Percentiles rank a stretch among this genome's conserved stretches.
Evolutionary conservation across 129 eudicot species (phyloP).

Genomic region (Flaveria trinervia): DNA sequence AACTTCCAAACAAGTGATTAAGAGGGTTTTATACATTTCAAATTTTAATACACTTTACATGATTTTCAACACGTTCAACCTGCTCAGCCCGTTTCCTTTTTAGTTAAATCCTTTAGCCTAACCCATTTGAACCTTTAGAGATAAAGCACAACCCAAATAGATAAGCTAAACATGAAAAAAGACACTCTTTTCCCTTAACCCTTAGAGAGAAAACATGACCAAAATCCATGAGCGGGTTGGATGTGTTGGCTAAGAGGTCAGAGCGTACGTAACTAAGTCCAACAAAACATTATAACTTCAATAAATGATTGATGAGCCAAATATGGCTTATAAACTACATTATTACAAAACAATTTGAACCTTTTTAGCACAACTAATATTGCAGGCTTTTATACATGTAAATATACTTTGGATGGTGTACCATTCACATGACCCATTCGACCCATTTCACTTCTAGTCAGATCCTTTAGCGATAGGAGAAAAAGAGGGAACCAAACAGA

Average conservation of each 20-base stretch:
- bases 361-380: not conserved
- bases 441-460: not conserved
- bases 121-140: constrained; percentile 1
- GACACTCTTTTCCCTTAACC: too few relatives aligned
- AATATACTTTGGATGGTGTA: not conserved
- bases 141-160: not conserved
- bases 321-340: not conserved
- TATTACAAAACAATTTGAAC: not conserved
- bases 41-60: not conserved
- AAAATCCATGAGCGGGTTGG: not conserved
- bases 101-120: constrained; percentile 2
- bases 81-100: not conserved
- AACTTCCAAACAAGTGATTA: not conserved
- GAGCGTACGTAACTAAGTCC: not conserved
- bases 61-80: not conserved
- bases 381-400: not conserved
- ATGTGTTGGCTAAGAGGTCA: not conserved
- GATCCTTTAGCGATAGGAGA: not conserved
- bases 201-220: not conserved
- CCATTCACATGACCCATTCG: not conserved
- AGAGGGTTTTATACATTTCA: not conserved
- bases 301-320: not conserved
- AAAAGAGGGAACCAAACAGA: not conserved
- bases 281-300: not conserved
- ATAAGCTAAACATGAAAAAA: too few relatives aligned